phyloP scores from a whole-genome alignment of 495 filamentous ascomycete genomes.

The Podospora didyma region DNA sequence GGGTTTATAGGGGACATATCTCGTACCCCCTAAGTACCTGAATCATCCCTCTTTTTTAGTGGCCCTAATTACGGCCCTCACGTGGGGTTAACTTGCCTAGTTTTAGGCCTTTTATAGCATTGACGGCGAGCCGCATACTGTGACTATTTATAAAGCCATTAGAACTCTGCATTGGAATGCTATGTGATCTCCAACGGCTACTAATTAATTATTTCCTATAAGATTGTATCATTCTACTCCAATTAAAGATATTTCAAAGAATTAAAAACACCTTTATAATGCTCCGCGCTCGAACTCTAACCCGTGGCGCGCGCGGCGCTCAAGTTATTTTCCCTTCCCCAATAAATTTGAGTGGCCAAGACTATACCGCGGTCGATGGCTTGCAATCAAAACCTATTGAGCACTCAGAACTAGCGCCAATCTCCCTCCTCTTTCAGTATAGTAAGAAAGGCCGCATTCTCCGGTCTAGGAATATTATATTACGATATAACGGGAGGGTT shows the following conservation, averaged over 20 bases:
- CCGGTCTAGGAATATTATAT: background rate
- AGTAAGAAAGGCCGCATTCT: background rate
- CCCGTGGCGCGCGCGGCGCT: background rate
- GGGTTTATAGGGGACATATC: background rate
- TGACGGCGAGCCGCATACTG: background rate
- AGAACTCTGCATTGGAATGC: background rate
- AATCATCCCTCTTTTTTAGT: background rate
- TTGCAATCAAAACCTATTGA: background rate
- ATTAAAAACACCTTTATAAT: background rate
- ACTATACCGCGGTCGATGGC: background rate
- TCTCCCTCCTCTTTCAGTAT: background rate
- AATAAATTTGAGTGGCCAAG: background rate
- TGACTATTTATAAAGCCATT: background rate
- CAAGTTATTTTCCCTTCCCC: background rate
- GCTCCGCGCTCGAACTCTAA: background rate
- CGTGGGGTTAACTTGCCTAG: background rate
- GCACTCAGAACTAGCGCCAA: background rate
- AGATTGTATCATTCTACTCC: background rate
- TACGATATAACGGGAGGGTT: background rate
- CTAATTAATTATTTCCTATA: background rate
- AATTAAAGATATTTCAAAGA: background rate
- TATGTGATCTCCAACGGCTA: background rate
- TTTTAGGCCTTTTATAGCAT: background rate
- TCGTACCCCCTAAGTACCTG: background rate
- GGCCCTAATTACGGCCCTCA: background rate